Percentiles rank a stretch among this genome's conserved stretches.
Conservation (phyloP, 306 rosid species). For the Vigna mungo region DNA sequence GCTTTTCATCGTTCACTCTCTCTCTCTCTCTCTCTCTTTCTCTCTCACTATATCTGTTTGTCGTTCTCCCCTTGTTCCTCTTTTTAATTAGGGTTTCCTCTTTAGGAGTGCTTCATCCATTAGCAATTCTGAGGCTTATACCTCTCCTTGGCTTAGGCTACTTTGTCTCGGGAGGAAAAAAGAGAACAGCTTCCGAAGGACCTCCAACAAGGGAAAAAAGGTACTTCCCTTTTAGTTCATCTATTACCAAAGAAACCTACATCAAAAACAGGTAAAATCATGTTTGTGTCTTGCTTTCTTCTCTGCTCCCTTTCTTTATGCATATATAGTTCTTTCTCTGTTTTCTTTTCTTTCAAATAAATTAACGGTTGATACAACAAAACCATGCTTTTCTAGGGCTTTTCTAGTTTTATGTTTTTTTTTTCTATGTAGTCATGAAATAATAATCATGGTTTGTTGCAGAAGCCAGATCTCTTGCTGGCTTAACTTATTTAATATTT, state of each 20-base stretch:
- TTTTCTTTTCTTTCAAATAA: conserved; percentile 44
- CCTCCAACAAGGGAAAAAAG: conserved; percentile 59
- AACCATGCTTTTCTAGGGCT: conserved; percentile 48
- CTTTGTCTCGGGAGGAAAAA: conserved; percentile 48
- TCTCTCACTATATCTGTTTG: conserved; percentile 31
- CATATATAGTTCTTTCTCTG: conserved; percentile 45
- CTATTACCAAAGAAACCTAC: conserved; percentile 62
- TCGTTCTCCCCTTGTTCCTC: conserved; percentile 37
- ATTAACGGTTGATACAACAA: conserved; percentile 39
- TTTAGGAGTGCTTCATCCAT: conserved; percentile 44
- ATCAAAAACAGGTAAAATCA: conserved; percentile 66
- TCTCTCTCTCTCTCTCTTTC: conserved; percentile 33
- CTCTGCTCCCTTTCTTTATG: conserved; percentile 47
- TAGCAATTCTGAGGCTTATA: conserved; percentile 51
- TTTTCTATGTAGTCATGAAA: conserved; percentile 1
- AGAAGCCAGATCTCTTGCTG: conserved; percentile 43
- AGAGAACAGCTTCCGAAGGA: conserved; percentile 54
- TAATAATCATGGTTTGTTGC: conserved; percentile 37
- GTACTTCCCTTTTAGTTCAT: conserved; percentile 55
- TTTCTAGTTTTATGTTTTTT: conserved; percentile 12
- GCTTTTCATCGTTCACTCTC: conserved; percentile 39
- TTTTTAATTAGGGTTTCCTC: conserved; percentile 70
- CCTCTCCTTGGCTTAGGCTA: conserved; percentile 58
- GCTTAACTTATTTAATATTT: conserved; percentile 29
- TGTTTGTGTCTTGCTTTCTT: conserved; percentile 47